Conservation (phyloP, 1,284 basidiomycete genomes). For the Leccinum olivaceoglutinosum region DNA sequence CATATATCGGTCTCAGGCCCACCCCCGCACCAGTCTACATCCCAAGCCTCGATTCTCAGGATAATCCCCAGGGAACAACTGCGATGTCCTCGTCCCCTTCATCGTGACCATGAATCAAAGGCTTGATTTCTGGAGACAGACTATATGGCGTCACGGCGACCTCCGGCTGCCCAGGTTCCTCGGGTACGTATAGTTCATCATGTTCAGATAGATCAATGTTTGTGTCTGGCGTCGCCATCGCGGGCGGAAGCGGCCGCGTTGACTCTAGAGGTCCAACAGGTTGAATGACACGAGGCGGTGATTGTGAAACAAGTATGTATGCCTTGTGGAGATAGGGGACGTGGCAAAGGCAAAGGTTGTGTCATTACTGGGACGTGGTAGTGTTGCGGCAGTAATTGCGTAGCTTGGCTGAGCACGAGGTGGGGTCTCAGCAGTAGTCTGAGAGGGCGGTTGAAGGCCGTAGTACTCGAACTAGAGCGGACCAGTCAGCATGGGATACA, state of each 20-base stretch:
- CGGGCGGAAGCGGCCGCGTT: too few species aligned
- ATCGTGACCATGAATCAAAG: not conserved
- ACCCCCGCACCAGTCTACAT: not conserved
- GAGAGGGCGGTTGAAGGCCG: slow-evolving; percentile 34
- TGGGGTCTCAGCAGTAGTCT: not conserved
- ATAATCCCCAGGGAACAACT: slow-evolving; percentile 53
- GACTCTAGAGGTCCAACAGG: too few species aligned
- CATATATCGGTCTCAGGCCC: not conserved
- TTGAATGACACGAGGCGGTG: slow-evolving; percentile 5
- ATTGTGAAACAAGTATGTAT: slow-evolving; percentile 13
- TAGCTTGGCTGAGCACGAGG: slow-evolving; percentile 9
- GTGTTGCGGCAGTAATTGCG: slow-evolving; percentile 10
- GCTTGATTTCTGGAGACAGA: slow-evolving; percentile 22
- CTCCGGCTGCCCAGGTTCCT: slow-evolving; percentile 12
- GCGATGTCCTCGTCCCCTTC: slow-evolving; percentile 41
- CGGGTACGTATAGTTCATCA: slow-evolving; percentile 10
- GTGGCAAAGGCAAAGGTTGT: not conserved
- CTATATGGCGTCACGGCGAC: slow-evolving; percentile 24
- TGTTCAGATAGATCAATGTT: too few species aligned
- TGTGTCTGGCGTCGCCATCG: too few species aligned
- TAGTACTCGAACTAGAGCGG: slow-evolving; percentile 36
- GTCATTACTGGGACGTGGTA: slow-evolving; percentile 3
- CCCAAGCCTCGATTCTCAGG: slow-evolving; percentile 28
- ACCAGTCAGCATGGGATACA: slow-evolving; percentile 7
- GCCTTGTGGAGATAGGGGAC: slow-evolving; percentile 12